Conservation (phyloP, 1,284 basidiomycete genomes). For the Puccinia polysora region DNA sequence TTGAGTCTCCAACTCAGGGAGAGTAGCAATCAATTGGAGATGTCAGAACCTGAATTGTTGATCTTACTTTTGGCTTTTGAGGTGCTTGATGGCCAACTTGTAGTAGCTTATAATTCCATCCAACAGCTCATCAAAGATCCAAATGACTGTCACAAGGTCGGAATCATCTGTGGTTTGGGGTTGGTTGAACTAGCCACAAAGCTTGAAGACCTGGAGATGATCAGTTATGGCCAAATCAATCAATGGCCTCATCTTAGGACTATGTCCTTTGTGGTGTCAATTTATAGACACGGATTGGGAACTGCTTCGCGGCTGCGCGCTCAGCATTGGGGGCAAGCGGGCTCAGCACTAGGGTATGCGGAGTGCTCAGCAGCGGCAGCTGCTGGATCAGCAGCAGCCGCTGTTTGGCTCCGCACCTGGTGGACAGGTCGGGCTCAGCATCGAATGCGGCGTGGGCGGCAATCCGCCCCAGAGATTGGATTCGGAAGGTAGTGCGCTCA, state of each 20-base stretch:
- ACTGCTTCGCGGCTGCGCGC: no score
- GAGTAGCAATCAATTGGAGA: background rate
- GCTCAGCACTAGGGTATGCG: no score
- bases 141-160: constrained; percentile 60
- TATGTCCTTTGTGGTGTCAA: no score
- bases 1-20: background rate
- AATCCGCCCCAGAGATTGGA: no score
- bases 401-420: no score
- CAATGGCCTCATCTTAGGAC: constrained; percentile 47
- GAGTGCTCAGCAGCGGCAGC: no score
- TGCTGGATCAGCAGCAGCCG: no score
- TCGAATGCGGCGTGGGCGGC: no score
- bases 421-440: no score
- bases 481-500: no score
- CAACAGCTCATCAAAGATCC: background rate
- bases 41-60: background rate
- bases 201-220: constrained; percentile 47
- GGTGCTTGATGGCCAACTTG: constrained; percentile 8
- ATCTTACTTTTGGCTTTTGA: constrained; percentile 7
- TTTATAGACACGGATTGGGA: no score
- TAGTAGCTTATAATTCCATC: constrained; percentile 18
- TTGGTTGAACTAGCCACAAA: constrained; percentile 47
- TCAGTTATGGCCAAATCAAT: constrained; percentile 47
- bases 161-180: constrained; percentile 60
- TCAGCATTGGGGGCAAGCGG: no score